phyloP scores from a whole-genome alignment of 768 basidiomycete species.

The Xerocomellus intermedius region DNA sequence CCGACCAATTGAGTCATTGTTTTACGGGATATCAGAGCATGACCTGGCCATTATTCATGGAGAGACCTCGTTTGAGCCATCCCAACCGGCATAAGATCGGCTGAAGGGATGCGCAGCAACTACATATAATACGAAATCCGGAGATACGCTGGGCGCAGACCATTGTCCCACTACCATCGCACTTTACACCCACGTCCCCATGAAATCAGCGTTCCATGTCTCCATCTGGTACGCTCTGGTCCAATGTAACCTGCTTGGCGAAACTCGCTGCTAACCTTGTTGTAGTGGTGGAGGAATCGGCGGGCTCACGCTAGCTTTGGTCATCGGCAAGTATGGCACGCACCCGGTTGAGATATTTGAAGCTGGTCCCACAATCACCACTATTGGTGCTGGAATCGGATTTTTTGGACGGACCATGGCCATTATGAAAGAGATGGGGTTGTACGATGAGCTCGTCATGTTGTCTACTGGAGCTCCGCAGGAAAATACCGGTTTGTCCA shows the following conservation, averaged over 20 bases:
- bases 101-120: too few species aligned
- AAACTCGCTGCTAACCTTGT: not conserved
- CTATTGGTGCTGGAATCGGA: slow-evolving; percentile 45
- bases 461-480: slow-evolving; percentile 15
- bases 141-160: too few species aligned
- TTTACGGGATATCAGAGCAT: too few species aligned
- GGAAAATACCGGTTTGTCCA: slow-evolving; percentile 21
- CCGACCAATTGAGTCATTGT: too few species aligned
- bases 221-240: slow-evolving; percentile 16
- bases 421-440: slow-evolving; percentile 38
- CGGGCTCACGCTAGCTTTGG: slow-evolving; percentile 34
- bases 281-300: slow-evolving; percentile 40
- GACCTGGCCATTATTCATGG: too few species aligned
- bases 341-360: slow-evolving; percentile 44
- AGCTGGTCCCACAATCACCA: slow-evolving; percentile 37
- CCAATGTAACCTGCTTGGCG: not conserved
- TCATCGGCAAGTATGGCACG: slow-evolving; percentile 24
- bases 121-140: too few species aligned
- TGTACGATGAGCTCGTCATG: slow-evolving; percentile 34
- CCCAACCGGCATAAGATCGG: too few species aligned
- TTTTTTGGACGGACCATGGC: slow-evolving; percentile 49
- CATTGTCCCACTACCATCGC: too few species aligned
- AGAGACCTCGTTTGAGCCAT: too few species aligned
- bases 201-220: slow-evolving; percentile 13
- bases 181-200: not conserved